Evolutionary conservation across 805 yeast species (phyloP), one percentile per base, ranked within the genome.

Genomic region (Priceomyces haplophilus): DNA sequence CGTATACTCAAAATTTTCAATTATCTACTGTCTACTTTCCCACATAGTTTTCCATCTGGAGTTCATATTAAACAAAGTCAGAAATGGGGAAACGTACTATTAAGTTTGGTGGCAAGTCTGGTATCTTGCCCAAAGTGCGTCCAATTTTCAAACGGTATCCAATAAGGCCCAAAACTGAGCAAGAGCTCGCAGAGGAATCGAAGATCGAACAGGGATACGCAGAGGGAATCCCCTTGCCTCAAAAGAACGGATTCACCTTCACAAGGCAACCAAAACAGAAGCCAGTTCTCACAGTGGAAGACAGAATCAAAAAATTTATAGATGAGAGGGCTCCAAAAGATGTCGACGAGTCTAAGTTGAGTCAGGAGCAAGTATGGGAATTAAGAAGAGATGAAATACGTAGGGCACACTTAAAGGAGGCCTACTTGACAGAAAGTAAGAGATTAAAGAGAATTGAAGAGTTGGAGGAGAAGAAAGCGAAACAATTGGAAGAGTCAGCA

Each of bases 91-190:
- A 75, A 51, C 72, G 79, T 41, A 67, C 71, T 19, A 54, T 76
- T 37, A 76, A 69, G 52, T 70, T 64, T 55, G 80, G 81, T 23
- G 80, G 80, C 12, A 84, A 85, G 63, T 83, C 91, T 38, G 97
- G 97, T 59, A 72, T 87, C 38, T 73, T 90, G 50, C 97, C 97
- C 37, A 72, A 67, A 42, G 82, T 87, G 7, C 82, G 96, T 54
- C 79, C 82, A 31, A 80, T 88, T 23, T 79, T 90, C 65, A 85
- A 82, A 54, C 47, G 59, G 15, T 77, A 78, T 42, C 87, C 89
- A 3, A 70, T 74, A 37, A 74, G 76, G 49, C 82, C 80, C 23
- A 58, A 69, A 46, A 74, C 73, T 47, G 75, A 51, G 11, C 54
- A 68, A 24, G 73, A 70, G 43, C 34, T 48, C 43, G 74, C 69